Conservation (phyloP, 176 grass and related monocot genomes). For the Bonia amplexicaulis region DNA sequence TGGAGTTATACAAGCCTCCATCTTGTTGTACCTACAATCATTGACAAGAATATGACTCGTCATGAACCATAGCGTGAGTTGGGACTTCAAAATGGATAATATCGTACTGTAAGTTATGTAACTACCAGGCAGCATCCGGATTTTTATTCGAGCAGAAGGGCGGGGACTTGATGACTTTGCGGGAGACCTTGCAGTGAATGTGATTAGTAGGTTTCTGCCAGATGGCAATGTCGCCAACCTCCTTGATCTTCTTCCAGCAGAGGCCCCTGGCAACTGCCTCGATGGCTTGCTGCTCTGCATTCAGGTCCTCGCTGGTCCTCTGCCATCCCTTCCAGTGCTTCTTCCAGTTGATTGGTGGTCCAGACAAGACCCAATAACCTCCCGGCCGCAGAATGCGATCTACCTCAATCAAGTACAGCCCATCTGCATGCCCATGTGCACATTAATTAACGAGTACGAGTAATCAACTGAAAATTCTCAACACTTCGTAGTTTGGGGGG, state of each 20-base stretch:
- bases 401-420: conserved; percentile 80
- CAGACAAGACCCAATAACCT: conserved; percentile 96
- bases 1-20: conserved; percentile 72
- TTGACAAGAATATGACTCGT: not conserved
- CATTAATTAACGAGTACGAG: not conserved
- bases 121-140: conserved; percentile 80
- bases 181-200: conserved; percentile 61
- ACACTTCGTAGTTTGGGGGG: not conserved
- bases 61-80: not conserved
- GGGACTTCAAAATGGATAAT: not conserved
- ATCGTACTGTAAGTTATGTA: not conserved
- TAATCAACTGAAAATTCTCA: conserved; percentile 17
- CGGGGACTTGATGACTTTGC: conserved; percentile 49
- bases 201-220: conserved; percentile 96
- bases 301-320: conserved; percentile 57
- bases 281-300: conserved; percentile 61
- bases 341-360: conserved; percentile 95
- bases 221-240: conserved; percentile 72
- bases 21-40: conserved; percentile 65
- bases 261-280: conserved; percentile 63
- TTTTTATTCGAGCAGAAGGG: conserved; percentile 56
- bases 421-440: conserved; percentile 42
- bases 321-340: conserved; percentile 71
- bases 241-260: conserved; percentile 91
- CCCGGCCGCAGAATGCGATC: conserved; percentile 85